phyloP scores from a whole-genome alignment of 352 stramenopile species.

The Hyaloperonospora brassicae region DNA sequence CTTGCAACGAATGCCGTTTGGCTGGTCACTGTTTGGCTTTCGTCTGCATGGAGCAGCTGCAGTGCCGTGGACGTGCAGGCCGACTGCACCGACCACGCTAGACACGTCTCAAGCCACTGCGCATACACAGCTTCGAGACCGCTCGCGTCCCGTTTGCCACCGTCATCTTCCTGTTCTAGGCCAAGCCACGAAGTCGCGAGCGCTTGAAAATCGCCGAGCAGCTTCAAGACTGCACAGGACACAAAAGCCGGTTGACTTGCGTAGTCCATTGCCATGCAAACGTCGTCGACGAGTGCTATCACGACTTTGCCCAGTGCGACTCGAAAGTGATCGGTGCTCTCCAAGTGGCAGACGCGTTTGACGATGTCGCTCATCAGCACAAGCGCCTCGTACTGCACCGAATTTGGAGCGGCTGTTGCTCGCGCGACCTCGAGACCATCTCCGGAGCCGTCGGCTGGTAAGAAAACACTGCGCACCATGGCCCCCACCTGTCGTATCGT shows the following conservation, averaged over 20 bases:
- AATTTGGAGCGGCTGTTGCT: conserved; percentile 5
- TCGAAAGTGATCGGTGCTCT: neutral
- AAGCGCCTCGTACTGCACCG: conserved; percentile 28
- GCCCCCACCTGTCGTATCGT: conserved; percentile 8
- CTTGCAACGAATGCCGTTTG: conserved; percentile 32
- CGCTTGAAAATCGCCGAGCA: conserved; percentile 28
- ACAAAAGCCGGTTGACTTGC: conserved; percentile 35
- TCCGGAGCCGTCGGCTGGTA: neutral
- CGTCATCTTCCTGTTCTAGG: conserved; percentile 1
- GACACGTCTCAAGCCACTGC: conserved; percentile 21
- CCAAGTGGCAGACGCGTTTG: conserved; percentile 9
- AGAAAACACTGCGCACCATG: conserved; percentile 14
- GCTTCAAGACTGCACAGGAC: conserved; percentile 28
- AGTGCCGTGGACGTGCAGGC: conserved; percentile 26
- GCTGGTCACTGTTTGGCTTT: conserved; percentile 16
- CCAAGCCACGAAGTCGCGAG: conserved; percentile 14
- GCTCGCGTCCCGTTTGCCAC: too few species aligned
- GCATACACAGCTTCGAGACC: conserved; percentile 1
- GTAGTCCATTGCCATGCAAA: conserved; percentile 17
- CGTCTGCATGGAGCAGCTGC: conserved; percentile 13
- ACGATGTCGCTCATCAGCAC: conserved; percentile 30
- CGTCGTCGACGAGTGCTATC: conserved; percentile 13
- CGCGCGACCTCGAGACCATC: neutral
- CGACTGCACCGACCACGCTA: conserved; percentile 19
- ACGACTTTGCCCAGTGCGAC: conserved; percentile 16